Conservation (phyloP, 1,139 yeast species). For the Keqinozyma sinolaborantium region DNA sequence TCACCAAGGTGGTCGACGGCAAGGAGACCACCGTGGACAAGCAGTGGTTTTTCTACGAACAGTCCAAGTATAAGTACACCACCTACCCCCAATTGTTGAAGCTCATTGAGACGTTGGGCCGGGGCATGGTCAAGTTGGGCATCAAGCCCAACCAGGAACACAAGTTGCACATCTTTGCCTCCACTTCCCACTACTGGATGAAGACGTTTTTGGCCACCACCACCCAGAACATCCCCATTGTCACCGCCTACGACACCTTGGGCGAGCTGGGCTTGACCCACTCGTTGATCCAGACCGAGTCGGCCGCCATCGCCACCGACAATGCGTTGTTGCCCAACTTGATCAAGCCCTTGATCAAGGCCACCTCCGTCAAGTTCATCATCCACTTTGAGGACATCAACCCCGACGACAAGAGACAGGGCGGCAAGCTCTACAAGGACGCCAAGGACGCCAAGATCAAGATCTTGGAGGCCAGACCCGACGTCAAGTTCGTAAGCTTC, state of each 20-base stretch:
- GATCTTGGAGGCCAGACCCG: conserved; percentile 69
- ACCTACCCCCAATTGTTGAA: conserved; percentile 56
- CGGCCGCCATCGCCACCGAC: conserved; percentile 80
- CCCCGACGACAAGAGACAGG: conserved; percentile 58
- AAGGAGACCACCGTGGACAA: conserved; percentile 68
- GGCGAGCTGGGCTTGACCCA: conserved; percentile 91
- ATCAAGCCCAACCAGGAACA: conserved; percentile 58
- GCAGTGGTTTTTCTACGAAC: conserved; percentile 84
- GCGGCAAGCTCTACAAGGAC: conserved; percentile 52
- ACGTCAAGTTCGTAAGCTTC: conserved; percentile 60
- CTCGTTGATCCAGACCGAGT: conserved; percentile 77
- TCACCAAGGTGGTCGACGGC: conserved; percentile 79
- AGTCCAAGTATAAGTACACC: conserved; percentile 66
- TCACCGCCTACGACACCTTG: conserved; percentile 94
- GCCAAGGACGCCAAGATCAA: conserved; percentile 58
- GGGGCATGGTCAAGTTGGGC: conserved; percentile 78
- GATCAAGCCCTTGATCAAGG: conserved; percentile 67
- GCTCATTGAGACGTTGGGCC: conserved; percentile 56
- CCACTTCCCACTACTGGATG: conserved; percentile 88
- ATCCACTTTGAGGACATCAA: conserved; percentile 68
- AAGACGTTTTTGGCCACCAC: conserved; percentile 77
- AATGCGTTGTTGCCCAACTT: conserved; percentile 65
- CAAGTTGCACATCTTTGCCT: conserved; percentile 78
- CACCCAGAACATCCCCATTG: conserved; percentile 79
- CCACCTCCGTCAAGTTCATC: conserved; percentile 59